Percentiles rank a stretch among this genome's conserved stretches.
Conservation (phyloP, 768 basidiomycete species). For the Megacollybia marginata region DNA sequence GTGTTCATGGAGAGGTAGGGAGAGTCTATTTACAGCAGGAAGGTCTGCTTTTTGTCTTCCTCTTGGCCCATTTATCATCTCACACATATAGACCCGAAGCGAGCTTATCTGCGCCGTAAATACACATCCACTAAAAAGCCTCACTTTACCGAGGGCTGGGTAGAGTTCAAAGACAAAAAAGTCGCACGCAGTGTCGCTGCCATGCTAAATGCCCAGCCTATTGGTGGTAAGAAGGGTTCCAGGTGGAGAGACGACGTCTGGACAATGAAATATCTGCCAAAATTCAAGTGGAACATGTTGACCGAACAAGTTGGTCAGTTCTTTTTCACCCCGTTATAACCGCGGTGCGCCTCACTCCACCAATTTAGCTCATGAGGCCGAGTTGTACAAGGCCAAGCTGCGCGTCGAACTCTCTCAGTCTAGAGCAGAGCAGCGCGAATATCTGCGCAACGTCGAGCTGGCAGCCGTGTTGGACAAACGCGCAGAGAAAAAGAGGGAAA, state of each 20-base stretch:
- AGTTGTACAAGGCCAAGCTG: conserved; percentile 80
- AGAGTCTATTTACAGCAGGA: conserved; percentile 91
- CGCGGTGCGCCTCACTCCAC: neutral
- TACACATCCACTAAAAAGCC: conserved; percentile 78
- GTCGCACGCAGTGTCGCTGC: conserved; percentile 85
- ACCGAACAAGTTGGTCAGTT: conserved; percentile 94
- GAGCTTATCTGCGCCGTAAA: conserved; percentile 78
- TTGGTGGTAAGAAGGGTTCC: conserved; percentile 87
- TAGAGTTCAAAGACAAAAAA: conserved; percentile 93
- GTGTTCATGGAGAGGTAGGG: conserved; percentile 82
- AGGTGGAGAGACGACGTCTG: conserved; percentile 96
- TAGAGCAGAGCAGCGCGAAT: conserved; percentile 82
- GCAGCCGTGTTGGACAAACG: conserved; percentile 82
- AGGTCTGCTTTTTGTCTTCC: conserved; percentile 38
- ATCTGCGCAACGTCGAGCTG: conserved; percentile 90
- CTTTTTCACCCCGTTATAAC: neutral
- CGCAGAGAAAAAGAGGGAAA: conserved; percentile 55
- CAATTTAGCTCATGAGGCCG: conserved; percentile 80
- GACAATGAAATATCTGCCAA: conserved; percentile 99
- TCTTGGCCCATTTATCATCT: neutral
- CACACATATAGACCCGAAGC: conserved; percentile 58
- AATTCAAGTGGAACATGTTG: conserved; percentile 98
- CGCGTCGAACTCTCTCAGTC: conserved; percentile 89
- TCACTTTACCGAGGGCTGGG: conserved; percentile 96
- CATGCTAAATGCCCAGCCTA: conserved; percentile 93